Base-by-base conservation (phyloP, 352 stramenopile species). In the Globisporangium acanthophoron region DNA sequence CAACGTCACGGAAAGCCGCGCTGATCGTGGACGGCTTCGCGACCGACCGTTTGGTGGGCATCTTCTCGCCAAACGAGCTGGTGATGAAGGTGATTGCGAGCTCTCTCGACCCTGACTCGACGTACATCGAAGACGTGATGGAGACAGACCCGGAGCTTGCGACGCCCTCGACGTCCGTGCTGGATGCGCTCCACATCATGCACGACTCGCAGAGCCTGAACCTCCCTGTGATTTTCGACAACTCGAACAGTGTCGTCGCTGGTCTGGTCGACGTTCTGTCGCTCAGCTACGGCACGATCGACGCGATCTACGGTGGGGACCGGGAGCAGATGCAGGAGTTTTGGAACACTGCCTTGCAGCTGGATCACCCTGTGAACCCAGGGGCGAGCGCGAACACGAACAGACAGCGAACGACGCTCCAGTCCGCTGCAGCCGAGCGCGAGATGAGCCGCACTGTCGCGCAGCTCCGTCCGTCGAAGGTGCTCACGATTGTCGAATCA, bases 61-160 rank as follows among this genome's bases (percentile, higher is more conserved):
- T 99, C 39, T 98, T 99, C 62, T 98, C 96, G 15, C 97, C 97
- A 31, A 98, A 98, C 62, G 97, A 99, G 67, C 80, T 99, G 65
- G 95, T 99, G 66, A 91, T 93, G 48, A 88, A 97, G 52, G 96
- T 98, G 40, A 89, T 99, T 62, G 91, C 95, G 0, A 97, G 93
- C 66, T 84, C 84, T n/a, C 65, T 98, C 16, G 82, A 96, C 50
- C 78, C 96, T 16, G 73, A 93, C 40, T 79, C 73, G 4, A 99
- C 95, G 39, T 75, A 76, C 45, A 80, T 99, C 11, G 86, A 87
- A 52, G 78, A 91, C 56, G 95, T 99, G 3, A 96, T 96, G 87
- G 67, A 88, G 33, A 86, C 69, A n/a, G 87, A 96, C 61, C 87
- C 87, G 3, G 87, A 96, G 48, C 78, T 91, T 51, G 82, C 78